phyloP scores from a whole-genome alignment of 176 grass and related monocot genomes.

The Carex myosuroides region DNA sequence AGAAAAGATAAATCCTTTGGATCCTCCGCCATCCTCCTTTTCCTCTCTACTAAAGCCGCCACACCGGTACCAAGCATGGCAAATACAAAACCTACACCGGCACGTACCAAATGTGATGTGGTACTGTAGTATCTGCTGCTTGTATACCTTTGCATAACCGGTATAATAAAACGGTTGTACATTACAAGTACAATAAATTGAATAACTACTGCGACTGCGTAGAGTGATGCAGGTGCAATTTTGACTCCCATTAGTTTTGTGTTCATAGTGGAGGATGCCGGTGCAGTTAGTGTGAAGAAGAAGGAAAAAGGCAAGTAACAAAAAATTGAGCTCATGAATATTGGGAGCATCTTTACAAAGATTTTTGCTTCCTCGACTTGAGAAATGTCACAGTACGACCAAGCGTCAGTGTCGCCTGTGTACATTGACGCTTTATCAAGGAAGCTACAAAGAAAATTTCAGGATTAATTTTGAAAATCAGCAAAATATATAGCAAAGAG shows the following conservation, averaged over 20 bases:
- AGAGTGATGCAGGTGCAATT: slow-evolving; percentile 53
- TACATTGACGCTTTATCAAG: slow-evolving; percentile 23
- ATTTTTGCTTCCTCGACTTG: slow-evolving; percentile 32
- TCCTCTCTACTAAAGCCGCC: slow-evolving; percentile 42
- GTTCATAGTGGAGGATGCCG: slow-evolving; percentile 55
- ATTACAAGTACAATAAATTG: slow-evolving; percentile 42
- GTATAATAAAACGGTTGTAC: slow-evolving; percentile 30
- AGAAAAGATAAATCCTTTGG: slow-evolving; percentile 40
- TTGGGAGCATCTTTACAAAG: slow-evolving; percentile 36
- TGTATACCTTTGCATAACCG: slow-evolving; percentile 26
- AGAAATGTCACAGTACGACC: slow-evolving; percentile 35
- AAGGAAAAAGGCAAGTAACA: slow-evolving; percentile 37
- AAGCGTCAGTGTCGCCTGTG: neutral
- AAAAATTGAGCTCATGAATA: slow-evolving; percentile 41
- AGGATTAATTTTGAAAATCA: neutral
- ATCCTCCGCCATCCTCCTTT: slow-evolving; percentile 27
- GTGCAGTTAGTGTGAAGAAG: slow-evolving; percentile 51
- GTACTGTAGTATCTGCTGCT: slow-evolving; percentile 22
- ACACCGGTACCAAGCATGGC: slow-evolving; percentile 31
- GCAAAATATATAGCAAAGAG: neutral
- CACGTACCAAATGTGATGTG: slow-evolving; percentile 33
- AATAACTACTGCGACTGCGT: slow-evolving; percentile 50
- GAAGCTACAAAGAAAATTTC: slow-evolving; percentile 5
- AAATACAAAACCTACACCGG: slow-evolving; percentile 33
- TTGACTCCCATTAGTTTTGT: slow-evolving; percentile 10